Base-by-base conservation (phyloP, 768 basidiomycete species). In the Russula sp. region DNA sequence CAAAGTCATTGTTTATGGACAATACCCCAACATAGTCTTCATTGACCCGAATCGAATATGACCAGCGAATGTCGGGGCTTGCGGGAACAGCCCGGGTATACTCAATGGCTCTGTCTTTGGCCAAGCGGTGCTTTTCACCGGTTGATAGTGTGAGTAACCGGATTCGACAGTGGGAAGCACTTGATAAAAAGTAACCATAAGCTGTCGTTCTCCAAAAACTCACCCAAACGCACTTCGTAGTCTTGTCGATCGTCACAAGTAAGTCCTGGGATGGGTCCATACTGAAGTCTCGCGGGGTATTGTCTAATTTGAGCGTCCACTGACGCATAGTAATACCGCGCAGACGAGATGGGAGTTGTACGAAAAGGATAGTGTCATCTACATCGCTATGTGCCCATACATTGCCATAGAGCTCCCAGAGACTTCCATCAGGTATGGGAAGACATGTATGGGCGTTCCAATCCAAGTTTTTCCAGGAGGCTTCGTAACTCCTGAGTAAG, bases 171-270 rank as follows among this genome's bases (percentile, higher is more conserved):
- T 42, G 9, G n/a, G 46, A 45, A 6, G 18, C 35, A 22, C 64
- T 65, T 51, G 9, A 46, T 16, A 35, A 43, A 49, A 20, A 36
- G 50, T 56, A 18, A 20, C 34, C 18, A 32, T 58, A 45, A 46
- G 48, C 8, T 16, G 5, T 41, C 29, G 8, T 8, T n/a, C 18
- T 11, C 20, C 29, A 11, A 20, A 39, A 65, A 29, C 39, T 18
- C 36, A 39, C 52, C 32, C 2, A 68, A 74, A 66, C 65, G 79
- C 66, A 72, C 58, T 53, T 48, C 34, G 64, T 58, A 22, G 75
- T 1, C 18, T 8, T 43, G 47, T 65, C 65, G 41, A 67, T n/a
- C 2, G 61, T 41, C 16, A 63, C 60, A 11, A 67, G 54, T 10
- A 66, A 49, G 36, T 67, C 64, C 49, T 67, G 66, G 41, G 60